These are phyloP conservation scores for Diaporthe longicolla DNA, from an alignment of 2,329 filamentous ascomycete species.

Conservation along the genomic window DNA sequence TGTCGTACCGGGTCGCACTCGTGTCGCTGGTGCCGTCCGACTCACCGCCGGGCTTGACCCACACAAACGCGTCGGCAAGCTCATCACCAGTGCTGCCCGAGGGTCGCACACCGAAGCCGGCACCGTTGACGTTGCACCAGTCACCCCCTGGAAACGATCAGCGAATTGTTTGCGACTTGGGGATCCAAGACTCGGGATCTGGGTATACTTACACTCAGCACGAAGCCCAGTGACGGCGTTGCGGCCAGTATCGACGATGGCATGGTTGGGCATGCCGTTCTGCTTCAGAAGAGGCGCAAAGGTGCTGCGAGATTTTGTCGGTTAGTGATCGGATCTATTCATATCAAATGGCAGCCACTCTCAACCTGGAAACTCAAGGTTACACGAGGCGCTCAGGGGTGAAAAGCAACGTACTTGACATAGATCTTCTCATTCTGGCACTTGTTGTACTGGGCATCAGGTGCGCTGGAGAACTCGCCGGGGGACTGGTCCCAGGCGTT, in stretches of 20 bases:
- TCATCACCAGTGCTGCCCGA: slow-evolving; percentile 71
- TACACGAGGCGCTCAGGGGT: too few relatives aligned
- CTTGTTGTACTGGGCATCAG: slow-evolving; percentile 43
- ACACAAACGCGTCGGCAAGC: slow-evolving; percentile 77
- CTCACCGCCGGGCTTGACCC: slow-evolving; percentile 77
- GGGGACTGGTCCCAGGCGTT: slow-evolving; percentile 61
- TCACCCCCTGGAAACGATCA: slow-evolving; percentile 51
- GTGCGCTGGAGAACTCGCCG: slow-evolving; percentile 61
- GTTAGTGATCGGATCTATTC: background rate
- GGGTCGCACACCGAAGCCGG: slow-evolving; percentile 74
- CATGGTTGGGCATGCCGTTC: slow-evolving; percentile 59
- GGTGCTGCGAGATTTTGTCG: slow-evolving; percentile 42
- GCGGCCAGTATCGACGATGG: slow-evolving; percentile 59
- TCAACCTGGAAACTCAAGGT: too few relatives aligned
- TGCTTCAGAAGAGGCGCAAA: slow-evolving; percentile 55
- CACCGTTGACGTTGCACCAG: slow-evolving; percentile 63
- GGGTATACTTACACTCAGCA: slow-evolving; percentile 50
- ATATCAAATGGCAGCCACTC: too few relatives aligned
- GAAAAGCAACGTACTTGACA: slow-evolving; percentile 55
- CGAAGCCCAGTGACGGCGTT: slow-evolving; percentile 59
- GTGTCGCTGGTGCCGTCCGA: slow-evolving; percentile 67
- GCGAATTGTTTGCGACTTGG: background rate
- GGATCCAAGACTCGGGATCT: background rate
- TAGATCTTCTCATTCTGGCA: slow-evolving; percentile 53
- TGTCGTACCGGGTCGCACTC: slow-evolving; percentile 65